Conservation (phyloP, 1,284 basidiomycete genomes). For the Ganoderma leucocontextum region DNA sequence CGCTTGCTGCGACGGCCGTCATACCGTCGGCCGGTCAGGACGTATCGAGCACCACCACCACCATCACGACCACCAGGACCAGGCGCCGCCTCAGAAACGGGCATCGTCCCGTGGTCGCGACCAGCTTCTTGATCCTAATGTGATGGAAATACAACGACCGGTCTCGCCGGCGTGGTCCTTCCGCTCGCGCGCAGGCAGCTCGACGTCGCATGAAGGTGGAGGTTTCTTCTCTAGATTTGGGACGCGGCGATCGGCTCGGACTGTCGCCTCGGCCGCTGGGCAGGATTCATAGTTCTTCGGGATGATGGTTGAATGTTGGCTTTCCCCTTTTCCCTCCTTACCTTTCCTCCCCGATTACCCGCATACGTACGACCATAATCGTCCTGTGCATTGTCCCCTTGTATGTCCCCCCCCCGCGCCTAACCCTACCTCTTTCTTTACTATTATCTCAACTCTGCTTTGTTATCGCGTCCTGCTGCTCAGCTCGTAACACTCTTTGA, state of each 20-base stretch:
- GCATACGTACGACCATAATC: slow-evolving; percentile 17
- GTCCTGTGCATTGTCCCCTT: slow-evolving; percentile 16
- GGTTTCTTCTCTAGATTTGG: slow-evolving; percentile 80
- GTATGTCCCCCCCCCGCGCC: background rate
- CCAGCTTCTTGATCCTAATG: slow-evolving; percentile 57
- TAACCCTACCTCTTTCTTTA: slow-evolving; percentile 1
- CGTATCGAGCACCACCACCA: slow-evolving; percentile 59
- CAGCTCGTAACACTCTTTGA: slow-evolving; percentile 37
- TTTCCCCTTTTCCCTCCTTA: slow-evolving; percentile 6
- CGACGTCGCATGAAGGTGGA: slow-evolving; percentile 66
- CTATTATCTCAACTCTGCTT: slow-evolving; percentile 24
- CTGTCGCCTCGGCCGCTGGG: slow-evolving; percentile 38
- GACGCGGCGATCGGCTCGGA: slow-evolving; percentile 69
- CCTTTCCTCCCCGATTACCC: slow-evolving; percentile 2
- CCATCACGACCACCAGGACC: slow-evolving; percentile 46
- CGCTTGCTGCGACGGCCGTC: slow-evolving; percentile 93
- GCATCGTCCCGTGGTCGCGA: slow-evolving; percentile 40
- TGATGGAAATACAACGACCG: slow-evolving; percentile 64
- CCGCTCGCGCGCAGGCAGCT: slow-evolving; percentile 76
- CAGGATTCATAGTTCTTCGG: slow-evolving; percentile 33
- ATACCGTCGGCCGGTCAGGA: slow-evolving; percentile 76
- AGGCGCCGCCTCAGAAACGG: slow-evolving; percentile 41
- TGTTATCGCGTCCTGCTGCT: slow-evolving; percentile 28
- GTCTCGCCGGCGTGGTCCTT: slow-evolving; percentile 84
- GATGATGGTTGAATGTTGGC: slow-evolving; percentile 11